Evolutionary conservation across 495 filamentous ascomycete genomes (phyloP).

Genomic region (Bacidia gigantensis): DNA sequence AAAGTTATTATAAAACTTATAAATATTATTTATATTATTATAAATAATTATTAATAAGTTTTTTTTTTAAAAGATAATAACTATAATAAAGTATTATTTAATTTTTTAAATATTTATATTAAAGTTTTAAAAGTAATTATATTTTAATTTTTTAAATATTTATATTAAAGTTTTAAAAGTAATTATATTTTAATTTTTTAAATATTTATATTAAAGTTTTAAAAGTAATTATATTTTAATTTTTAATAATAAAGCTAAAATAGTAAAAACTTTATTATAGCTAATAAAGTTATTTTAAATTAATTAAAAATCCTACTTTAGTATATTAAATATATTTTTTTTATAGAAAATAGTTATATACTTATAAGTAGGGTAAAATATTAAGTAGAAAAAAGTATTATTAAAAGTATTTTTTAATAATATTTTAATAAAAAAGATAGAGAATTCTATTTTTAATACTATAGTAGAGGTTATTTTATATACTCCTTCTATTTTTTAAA

Average conservation of each 20-base stretch:
- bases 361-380: no score
- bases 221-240: conserved; percentile 6
- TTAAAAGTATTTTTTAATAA: background rate
- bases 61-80: conserved; percentile 2
- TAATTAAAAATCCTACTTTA: background rate
- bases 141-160: background rate
- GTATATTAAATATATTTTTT: background rate
- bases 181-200: conserved; percentile 6
- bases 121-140: background rate
- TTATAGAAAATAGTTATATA: no score
- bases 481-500: conserved; percentile 6
- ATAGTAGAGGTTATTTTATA: background rate
- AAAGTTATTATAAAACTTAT: background rate
- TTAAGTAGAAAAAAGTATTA: background rate
- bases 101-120: background rate
- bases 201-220: conserved; percentile 5
- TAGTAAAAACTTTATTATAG: background rate
- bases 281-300: conserved; percentile 1
- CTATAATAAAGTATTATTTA: background rate
- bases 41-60: background rate
- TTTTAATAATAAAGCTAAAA: conserved; percentile 1
- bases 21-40: background rate
- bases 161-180: conserved; percentile 2
- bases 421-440: conserved; percentile 2
- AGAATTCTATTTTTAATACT: conserved; percentile 4